Conservation (phyloP, 495 filamentous ascomycete species). For the Xylaria cubensis region DNA sequence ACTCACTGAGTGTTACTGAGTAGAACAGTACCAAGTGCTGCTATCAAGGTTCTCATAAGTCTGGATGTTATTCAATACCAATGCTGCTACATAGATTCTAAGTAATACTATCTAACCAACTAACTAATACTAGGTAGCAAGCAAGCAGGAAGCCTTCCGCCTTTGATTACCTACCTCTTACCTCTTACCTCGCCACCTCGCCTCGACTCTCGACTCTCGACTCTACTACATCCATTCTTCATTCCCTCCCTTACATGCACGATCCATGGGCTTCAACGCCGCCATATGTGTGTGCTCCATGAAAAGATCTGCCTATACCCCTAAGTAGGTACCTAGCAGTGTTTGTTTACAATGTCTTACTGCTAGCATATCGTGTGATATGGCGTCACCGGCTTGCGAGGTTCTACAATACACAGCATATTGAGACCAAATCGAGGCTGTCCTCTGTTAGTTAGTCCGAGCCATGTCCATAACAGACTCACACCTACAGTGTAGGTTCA, state of each 20-base stretch:
- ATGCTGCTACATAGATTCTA: neutral
- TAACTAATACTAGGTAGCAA: no score
- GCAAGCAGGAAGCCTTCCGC: neutral
- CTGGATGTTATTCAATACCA: neutral
- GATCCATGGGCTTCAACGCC: constrained; percentile 11
- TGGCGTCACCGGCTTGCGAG: constrained; percentile 19
- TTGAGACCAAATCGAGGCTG: neutral
- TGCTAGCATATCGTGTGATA: constrained; percentile 19
- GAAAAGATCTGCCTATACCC: constrained; percentile 2
- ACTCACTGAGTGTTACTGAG: neutral
- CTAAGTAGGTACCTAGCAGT: neutral
- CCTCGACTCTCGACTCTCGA: neutral
- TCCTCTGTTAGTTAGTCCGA: neutral
- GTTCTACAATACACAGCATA: neutral
- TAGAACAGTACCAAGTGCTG: neutral
- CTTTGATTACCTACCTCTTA: neutral
- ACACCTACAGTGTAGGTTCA: neutral
- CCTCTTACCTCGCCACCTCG: neutral
- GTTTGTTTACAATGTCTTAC: constrained; percentile 10
- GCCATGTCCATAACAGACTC: neutral
- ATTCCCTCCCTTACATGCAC: neutral
- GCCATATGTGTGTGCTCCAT: constrained; percentile 5
- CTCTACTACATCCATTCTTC: neutral
- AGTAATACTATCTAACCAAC: neutral
- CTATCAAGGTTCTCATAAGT: constrained; percentile 14